Evolutionary conservation across 495 filamentous ascomycete species (phyloP).

Genomic region (Lophiotrema nucula): DNA sequence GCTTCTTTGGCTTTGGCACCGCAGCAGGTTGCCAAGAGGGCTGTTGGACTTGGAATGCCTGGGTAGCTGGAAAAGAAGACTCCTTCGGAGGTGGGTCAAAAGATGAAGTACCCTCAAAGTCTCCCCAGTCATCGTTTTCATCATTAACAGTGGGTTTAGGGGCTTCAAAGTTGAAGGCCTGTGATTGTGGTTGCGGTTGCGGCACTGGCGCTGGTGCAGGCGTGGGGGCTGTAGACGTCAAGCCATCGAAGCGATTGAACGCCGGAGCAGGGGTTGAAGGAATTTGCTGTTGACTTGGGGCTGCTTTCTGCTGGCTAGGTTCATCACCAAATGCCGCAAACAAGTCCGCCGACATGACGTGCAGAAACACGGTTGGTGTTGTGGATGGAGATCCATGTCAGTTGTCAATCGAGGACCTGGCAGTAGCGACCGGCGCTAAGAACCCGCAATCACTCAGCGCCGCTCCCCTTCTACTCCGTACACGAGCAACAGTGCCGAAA

Average conservation of each 20-base stretch:
- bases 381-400: too few species aligned
- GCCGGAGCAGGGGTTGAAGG: background rate
- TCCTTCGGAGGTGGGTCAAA: background rate
- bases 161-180: background rate
- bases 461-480: too few species aligned
- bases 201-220: background rate
- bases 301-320: slow-evolving; percentile 3
- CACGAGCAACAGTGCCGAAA: too few species aligned
- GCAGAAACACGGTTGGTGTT: too few species aligned
- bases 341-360: slow-evolving; percentile 34
- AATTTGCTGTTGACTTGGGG: background rate
- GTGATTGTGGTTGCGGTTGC: background rate
- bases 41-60: background rate
- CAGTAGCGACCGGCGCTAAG: too few species aligned
- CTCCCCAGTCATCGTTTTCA: slow-evolving; percentile 55
- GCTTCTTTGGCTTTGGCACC: slow-evolving; percentile 12
- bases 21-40: slow-evolving; percentile 10
- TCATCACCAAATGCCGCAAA: slow-evolving; percentile 26
- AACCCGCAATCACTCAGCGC: too few species aligned
- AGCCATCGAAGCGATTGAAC: slow-evolving; percentile 33
- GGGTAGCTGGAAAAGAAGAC: background rate
- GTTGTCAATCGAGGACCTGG: too few species aligned
- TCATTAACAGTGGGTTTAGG: background rate
- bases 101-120: slow-evolving; percentile 53
- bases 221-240: too few species aligned